These are phyloP conservation scores for Hemisphaericaspora nanyangensis DNA, from an alignment of 805 yeast species.

Conservation along the genomic window DNA sequence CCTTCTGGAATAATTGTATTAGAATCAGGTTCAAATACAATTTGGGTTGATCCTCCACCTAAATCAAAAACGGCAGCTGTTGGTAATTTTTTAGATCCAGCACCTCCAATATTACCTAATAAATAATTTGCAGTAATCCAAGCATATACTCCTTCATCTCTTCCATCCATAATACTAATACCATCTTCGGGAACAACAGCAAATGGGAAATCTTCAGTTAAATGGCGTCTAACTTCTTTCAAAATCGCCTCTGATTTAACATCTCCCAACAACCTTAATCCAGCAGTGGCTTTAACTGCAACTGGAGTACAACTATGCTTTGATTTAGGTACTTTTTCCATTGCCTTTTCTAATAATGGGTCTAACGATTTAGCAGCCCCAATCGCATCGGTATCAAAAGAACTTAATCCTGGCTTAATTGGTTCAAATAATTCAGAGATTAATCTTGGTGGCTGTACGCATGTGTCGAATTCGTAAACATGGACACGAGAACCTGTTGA, in stretches of 20 bases:
- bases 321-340: conserved; percentile 70
- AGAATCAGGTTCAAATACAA: conserved; percentile 93
- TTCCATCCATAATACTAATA: conserved; percentile 90
- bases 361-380: conserved; percentile 93
- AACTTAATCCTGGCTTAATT: conserved; percentile 90
- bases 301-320: conserved; percentile 82
- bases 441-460: conserved; percentile 78
- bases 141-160: conserved; percentile 96
- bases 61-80: conserved; percentile 97
- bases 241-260: conserved; percentile 69
- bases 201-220: conserved; percentile 83
- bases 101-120: conserved; percentile 87
- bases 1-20: conserved; percentile 75
- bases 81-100: conserved; percentile 53
- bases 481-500: conserved; percentile 97
- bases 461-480: conserved; percentile 85
- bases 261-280: conserved; percentile 80
- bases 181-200: conserved; percentile 87
- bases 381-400: conserved; percentile 70
- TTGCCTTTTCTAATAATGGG: conserved; percentile 71
- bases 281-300: conserved; percentile 98
- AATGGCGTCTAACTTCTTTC: conserved; percentile 68
- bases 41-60: conserved; percentile 98
- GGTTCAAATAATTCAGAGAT: conserved; percentile 78
- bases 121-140: conserved; percentile 97